These are phyloP conservation scores for Trichocladium antarcticum DNA, from an alignment of 495 filamentous ascomycete species.

Conservation along the genomic window DNA sequence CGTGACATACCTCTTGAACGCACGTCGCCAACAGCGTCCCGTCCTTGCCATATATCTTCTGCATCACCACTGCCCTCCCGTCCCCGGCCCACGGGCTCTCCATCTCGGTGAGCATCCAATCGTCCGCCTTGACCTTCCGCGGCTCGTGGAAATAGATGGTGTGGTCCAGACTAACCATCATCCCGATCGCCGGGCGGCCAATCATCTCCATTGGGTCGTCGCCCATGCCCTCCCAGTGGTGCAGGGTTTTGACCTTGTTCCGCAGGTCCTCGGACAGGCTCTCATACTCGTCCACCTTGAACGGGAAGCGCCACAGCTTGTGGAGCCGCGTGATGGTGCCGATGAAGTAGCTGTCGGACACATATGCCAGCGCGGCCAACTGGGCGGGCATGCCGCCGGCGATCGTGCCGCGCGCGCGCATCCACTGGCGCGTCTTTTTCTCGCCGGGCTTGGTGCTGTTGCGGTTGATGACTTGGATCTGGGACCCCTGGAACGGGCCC, in stretches of 20 bases:
- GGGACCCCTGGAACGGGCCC: slow-evolving; percentile 43
- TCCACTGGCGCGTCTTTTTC: slow-evolving; percentile 65
- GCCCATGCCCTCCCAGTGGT: too few relatives aligned
- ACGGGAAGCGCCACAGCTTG: slow-evolving; percentile 51
- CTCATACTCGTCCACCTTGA: slow-evolving; percentile 27
- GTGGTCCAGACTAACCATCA: slow-evolving; percentile 95
- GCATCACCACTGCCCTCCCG: slow-evolving; percentile 73
- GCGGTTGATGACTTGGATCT: slow-evolving; percentile 41
- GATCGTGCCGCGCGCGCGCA: slow-evolving; percentile 65
- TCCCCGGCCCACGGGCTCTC: slow-evolving; percentile 89
- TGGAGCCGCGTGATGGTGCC: slow-evolving; percentile 74
- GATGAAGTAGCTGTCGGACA: slow-evolving; percentile 85
- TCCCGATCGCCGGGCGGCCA: slow-evolving; percentile 53
- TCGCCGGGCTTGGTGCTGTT: slow-evolving; percentile 40
- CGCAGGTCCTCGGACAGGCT: slow-evolving; percentile 26
- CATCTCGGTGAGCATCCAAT: slow-evolving; percentile 92
- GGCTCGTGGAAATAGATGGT: slow-evolving; percentile 92
- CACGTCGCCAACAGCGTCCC: slow-evolving; percentile 77
- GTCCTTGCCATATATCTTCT: slow-evolving; percentile 77
- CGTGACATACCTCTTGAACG: slow-evolving; percentile 56
- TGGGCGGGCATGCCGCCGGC: slow-evolving; percentile 69
- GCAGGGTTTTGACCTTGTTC: slow-evolving; percentile 7
- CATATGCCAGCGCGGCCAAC: slow-evolving; percentile 78
- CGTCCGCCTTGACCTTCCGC: slow-evolving; percentile 65
- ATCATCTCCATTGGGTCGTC: slow-evolving; percentile 8